Evolutionary conservation across 495 filamentous ascomycete genomes (phyloP).

Genomic region (Xylaria sp.): DNA sequence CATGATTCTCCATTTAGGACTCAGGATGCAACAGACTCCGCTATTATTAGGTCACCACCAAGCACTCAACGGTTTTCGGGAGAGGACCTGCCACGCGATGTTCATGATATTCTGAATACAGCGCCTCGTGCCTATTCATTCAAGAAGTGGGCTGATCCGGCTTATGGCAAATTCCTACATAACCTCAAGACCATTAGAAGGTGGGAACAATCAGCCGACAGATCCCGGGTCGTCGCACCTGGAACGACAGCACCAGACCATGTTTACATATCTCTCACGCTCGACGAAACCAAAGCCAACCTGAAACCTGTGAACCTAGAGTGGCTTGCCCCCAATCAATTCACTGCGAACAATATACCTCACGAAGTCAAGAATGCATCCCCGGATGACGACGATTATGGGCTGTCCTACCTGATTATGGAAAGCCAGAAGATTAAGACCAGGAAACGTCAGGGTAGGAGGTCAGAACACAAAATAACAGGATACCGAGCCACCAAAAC

Average conservation of each 20-base stretch:
- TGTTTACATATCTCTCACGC: constrained; percentile 45
- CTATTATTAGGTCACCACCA: constrained; percentile 43
- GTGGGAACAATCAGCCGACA: constrained; percentile 50
- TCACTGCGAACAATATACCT: constrained; percentile 51
- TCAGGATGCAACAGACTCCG: constrained; percentile 39
- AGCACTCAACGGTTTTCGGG: constrained; percentile 35
- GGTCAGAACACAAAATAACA: not conserved
- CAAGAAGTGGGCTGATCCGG: constrained; percentile 44
- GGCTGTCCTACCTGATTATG: constrained; percentile 20
- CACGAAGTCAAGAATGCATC: constrained; percentile 45
- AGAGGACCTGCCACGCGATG: constrained; percentile 44
- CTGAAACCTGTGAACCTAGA: constrained; percentile 35
- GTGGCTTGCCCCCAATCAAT: constrained; percentile 47
- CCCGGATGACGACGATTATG: constrained; percentile 32
- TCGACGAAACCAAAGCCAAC: constrained; percentile 31
- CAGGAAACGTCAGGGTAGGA: not conserved
- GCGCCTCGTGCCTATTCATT: constrained; percentile 29
- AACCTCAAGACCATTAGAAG: constrained; percentile 44
- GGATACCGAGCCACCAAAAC: not conserved
- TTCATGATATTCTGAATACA: constrained; percentile 43
- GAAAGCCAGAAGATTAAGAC: not conserved
- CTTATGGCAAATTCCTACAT: constrained; percentile 46
- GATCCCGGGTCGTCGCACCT: constrained; percentile 35
- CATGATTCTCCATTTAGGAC: constrained; percentile 38
- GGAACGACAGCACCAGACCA: constrained; percentile 40